Conservation (phyloP, 2,329 filamentous ascomycete genomes). For the Fusarium setosum region DNA sequence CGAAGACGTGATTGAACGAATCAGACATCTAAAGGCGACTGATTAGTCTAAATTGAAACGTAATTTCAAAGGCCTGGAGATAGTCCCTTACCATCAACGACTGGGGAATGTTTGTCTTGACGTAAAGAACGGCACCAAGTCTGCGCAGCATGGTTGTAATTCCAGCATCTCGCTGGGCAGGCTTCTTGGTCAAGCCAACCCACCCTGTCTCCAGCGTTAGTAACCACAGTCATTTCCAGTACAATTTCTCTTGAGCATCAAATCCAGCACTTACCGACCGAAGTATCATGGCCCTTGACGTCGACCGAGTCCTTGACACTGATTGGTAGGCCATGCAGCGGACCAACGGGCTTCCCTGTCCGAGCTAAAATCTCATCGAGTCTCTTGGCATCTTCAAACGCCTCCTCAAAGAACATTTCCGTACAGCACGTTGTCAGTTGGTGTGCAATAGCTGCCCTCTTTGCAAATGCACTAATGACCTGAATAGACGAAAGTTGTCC, state of each 20-base stretch:
- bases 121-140: constrained; percentile 72
- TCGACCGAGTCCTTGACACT: constrained; percentile 68
- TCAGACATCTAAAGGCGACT: constrained; percentile 25
- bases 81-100: not conserved
- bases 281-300: constrained; percentile 62
- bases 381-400: constrained; percentile 54
- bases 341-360: constrained; percentile 60
- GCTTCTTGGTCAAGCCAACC: constrained; percentile 64
- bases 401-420: constrained; percentile 63
- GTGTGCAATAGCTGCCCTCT: constrained; percentile 44
- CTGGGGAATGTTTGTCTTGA: constrained; percentile 77
- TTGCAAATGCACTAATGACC: constrained; percentile 42
- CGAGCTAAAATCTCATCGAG: constrained; percentile 56
- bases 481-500: constrained; percentile 36
- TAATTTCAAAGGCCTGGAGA: no score
- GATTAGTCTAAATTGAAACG: no score
- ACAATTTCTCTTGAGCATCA: not conserved
- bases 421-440: constrained; percentile 54
- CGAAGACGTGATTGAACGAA: constrained; percentile 21
- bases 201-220: not conserved
- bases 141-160: constrained; percentile 68
- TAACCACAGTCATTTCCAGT: no score
- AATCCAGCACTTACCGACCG: constrained; percentile 66
- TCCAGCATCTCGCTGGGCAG: constrained; percentile 63
- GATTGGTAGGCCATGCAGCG: constrained; percentile 71